These are phyloP conservation scores for Prunus mume DNA, from an alignment of 306 rosid genomes.

Conservation along the genomic window DNA sequence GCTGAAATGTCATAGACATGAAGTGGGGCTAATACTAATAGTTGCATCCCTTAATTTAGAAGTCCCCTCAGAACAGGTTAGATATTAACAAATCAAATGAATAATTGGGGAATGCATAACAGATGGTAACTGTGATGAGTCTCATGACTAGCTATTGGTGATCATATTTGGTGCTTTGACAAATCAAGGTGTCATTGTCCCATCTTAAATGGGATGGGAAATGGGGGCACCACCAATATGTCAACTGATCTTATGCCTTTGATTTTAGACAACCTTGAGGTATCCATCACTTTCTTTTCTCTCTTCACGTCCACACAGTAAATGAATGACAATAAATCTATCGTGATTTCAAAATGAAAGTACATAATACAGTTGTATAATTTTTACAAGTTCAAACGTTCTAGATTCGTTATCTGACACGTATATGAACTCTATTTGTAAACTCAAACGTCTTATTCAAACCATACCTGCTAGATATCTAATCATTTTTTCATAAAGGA, in stretches of 20 bases:
- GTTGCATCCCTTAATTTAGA: background rate
- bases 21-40: background rate
- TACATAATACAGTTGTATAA: too few relatives aligned
- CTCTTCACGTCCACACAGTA: background rate
- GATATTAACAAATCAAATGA: background rate
- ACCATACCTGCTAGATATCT: too few relatives aligned
- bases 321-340: background rate
- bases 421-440: too few relatives aligned
- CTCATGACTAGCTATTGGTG: background rate
- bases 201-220: background rate
- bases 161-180: conserved; percentile 3
- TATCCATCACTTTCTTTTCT: background rate
- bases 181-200: conserved; percentile 28
- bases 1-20: conserved; percentile 9
- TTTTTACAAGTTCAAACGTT: too few relatives aligned
- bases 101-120: background rate
- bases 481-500: too few relatives aligned
- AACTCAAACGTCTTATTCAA: too few relatives aligned
- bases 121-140: background rate
- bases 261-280: conserved; percentile 29
- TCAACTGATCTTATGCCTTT: conserved; percentile 24
- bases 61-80: background rate
- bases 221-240: conserved; percentile 21
- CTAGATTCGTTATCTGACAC: too few relatives aligned
- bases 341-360: too few relatives aligned